Percentiles rank a stretch among this genome's conserved stretches.
phyloP scores from a whole-genome alignment of 2,329 filamentous ascomycete genomes.

The Fusarium musae region DNA sequence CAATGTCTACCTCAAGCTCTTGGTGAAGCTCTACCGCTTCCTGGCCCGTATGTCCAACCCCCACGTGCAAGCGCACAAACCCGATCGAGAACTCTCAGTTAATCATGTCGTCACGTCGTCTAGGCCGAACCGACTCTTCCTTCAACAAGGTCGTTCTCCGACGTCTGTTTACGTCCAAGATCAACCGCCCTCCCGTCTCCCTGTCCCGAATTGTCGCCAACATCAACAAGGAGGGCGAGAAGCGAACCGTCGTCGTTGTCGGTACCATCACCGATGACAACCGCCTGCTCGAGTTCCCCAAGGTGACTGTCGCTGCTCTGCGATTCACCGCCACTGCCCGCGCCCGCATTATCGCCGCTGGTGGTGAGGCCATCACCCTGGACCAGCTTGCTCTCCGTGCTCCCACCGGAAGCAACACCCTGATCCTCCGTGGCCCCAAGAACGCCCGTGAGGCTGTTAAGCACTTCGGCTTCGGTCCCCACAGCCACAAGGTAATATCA shows the following conservation, averaged over 20 bases:
- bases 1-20: constrained; percentile 96
- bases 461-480: constrained; percentile 98
- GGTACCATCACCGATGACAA: constrained; percentile 98
- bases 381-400: constrained; percentile 96
- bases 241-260: constrained; percentile 92
- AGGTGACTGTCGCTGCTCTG: constrained; percentile 92
- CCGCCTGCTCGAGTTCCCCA: constrained; percentile 89
- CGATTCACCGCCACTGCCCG: constrained; percentile 97
- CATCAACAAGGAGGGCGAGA: constrained; percentile 71
- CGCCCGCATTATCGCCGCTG: constrained; percentile 90
- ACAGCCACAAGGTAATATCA: constrained; percentile 88
- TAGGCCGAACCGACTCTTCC: constrained; percentile 92
- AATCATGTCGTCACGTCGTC: neutral
- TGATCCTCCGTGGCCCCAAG: constrained; percentile 97
- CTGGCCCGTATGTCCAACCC: constrained; percentile 81
- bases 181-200: constrained; percentile 95
- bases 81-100: constrained; percentile 11
- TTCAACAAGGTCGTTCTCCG: constrained; percentile 99
- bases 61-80: neutral
- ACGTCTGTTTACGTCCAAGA: constrained; percentile 97
- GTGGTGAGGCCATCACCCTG: constrained; percentile 94
- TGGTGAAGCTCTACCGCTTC: constrained; percentile 99
- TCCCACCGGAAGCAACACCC: constrained; percentile 95
- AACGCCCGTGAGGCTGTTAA: constrained; percentile 97
- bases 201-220: constrained; percentile 88